phyloP scores from a whole-genome alignment of 148 eudicot genomes.

The Linanthus parryae region DNA sequence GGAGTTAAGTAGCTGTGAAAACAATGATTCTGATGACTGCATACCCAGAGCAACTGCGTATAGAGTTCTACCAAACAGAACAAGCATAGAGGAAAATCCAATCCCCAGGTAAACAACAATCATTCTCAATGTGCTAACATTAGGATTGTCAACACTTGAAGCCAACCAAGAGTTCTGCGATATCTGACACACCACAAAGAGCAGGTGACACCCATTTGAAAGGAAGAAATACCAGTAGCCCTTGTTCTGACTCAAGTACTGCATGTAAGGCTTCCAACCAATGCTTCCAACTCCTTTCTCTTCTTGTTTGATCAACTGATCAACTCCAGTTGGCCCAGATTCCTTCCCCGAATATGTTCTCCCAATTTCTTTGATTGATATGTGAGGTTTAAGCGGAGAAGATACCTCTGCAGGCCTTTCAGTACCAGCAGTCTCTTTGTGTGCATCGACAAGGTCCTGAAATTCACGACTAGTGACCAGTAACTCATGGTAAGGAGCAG shows the following conservation, averaged over 20 bases:
- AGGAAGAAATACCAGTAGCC: constrained; percentile 36
- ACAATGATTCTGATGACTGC: constrained; percentile 36
- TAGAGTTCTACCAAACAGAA: constrained; percentile 34
- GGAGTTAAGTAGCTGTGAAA: constrained; percentile 37
- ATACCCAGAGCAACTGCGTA: constrained; percentile 32
- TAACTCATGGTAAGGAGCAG: constrained; percentile 56
- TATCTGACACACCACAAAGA: constrained; percentile 38
- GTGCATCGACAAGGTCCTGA: constrained; percentile 71
- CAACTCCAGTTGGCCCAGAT: too few relatives aligned
- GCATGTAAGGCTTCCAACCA: constrained; percentile 46
- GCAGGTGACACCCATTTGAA: constrained; percentile 26
- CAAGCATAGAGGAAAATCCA: constrained; percentile 22
- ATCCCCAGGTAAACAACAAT: constrained; percentile 27
- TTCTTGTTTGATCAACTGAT: constrained; percentile 49
- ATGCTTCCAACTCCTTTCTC: constrained; percentile 53
- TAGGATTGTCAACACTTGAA: constrained; percentile 27
- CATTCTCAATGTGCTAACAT: constrained; percentile 18
- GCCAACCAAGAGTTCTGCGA: constrained; percentile 56
- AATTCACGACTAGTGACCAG: constrained; percentile 64
- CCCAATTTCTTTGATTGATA: constrained; percentile 39
- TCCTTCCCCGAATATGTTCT: too few relatives aligned
- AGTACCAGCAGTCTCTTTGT: constrained; percentile 81
- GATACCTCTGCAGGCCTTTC: constrained; percentile 37
- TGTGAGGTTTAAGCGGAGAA: constrained; percentile 16
- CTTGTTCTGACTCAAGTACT: constrained; percentile 42